phyloP scores from a whole-genome alignment of 352 stramenopile species.

The Phytophthora pinifolia region DNA sequence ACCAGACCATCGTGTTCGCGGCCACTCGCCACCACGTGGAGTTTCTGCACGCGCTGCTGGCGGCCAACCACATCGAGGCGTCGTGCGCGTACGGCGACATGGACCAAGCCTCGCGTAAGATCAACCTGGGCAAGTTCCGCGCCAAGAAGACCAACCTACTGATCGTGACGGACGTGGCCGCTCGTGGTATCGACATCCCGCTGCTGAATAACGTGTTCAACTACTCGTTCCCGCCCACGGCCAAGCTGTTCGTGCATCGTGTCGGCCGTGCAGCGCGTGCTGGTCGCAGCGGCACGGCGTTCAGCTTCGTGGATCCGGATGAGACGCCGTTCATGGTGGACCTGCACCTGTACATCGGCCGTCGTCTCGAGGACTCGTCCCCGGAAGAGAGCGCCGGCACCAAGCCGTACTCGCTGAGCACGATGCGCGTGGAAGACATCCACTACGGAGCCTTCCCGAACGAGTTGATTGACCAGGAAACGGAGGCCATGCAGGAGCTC shows the following conservation, averaged over 20 bases:
- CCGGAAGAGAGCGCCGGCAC: constrained; percentile 38
- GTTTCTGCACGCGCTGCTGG: constrained; percentile 95
- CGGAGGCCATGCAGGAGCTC: constrained; percentile 93
- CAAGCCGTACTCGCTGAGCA: constrained; percentile 87
- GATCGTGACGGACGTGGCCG: constrained; percentile 95
- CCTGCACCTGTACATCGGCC: constrained; percentile 95
- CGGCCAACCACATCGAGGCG: constrained; percentile 79
- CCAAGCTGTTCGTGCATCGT: constrained; percentile 97
- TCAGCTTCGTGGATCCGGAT: constrained; percentile 97
- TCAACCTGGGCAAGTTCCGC: constrained; percentile 90
- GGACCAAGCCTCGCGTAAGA: constrained; percentile 91
- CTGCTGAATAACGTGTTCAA: constrained; percentile 97
- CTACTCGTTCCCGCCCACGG: constrained; percentile 93
- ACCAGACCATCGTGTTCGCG: constrained; percentile 98
- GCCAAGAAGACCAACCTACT: constrained; percentile 90
- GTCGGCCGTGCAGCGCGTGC: constrained; percentile 95
- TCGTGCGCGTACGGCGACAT: constrained; percentile 94
- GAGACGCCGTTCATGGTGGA: constrained; percentile 99
- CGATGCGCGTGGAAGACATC: constrained; percentile 96
- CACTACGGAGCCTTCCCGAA: constrained; percentile 98
- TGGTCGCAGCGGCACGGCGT: constrained; percentile 94
- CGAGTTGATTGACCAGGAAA: constrained; percentile 94
- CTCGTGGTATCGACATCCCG: constrained; percentile 95
- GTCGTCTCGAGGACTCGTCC: constrained; percentile 74
- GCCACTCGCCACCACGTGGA: constrained; percentile 98